Percentiles rank a stretch among this genome's conserved stretches.
Evolutionary conservation across 1,139 yeast species (phyloP).

Genomic region (Kazachstania sp.): DNA sequence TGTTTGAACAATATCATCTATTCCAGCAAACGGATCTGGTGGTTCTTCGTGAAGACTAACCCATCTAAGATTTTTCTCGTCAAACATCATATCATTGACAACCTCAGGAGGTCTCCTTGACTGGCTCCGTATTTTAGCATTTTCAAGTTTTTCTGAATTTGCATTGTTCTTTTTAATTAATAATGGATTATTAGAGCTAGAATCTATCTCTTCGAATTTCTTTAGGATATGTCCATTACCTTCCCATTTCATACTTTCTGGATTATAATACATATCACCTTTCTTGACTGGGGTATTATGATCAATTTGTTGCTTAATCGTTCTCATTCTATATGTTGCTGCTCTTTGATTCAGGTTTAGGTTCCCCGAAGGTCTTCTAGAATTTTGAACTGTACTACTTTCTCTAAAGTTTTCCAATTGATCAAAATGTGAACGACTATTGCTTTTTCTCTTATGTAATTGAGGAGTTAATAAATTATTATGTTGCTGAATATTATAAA

Average conservation of each 20-base stretch:
- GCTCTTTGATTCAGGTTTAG: slow-evolving; percentile 1
- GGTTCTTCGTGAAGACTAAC: slow-evolving; percentile 33
- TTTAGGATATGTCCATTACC: slow-evolving; percentile 50
- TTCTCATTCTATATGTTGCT: slow-evolving; percentile 20
- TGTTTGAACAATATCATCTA: slow-evolving; percentile 19
- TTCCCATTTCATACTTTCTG: slow-evolving; percentile 46
- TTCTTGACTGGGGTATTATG: slow-evolving; percentile 28
- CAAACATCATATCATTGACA: slow-evolving; percentile 48
- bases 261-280: slow-evolving; percentile 44
- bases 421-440: slow-evolving; percentile 13
- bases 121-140: slow-evolving; percentile 7
- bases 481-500: slow-evolving; percentile 23
- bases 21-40: slow-evolving; percentile 35
- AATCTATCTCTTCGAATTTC: slow-evolving; percentile 34
- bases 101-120: slow-evolving; percentile 20
- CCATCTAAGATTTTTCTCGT: slow-evolving; percentile 48
- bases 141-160: slow-evolving; percentile 2
- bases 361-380: slow-evolving; percentile 8
- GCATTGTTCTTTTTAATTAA: slow-evolving; percentile 12
- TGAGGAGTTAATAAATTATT: slow-evolving; percentile 25
- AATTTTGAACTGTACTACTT: slow-evolving; percentile 2
- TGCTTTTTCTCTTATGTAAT: slow-evolving; percentile 18
- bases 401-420: slow-evolving; percentile 24
- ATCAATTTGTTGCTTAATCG: slow-evolving; percentile 30
- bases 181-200: slow-evolving; percentile 18